phyloP scores from a whole-genome alignment of 2,329 filamentous ascomycete genomes.

The Cryphonectria carpinicola region DNA sequence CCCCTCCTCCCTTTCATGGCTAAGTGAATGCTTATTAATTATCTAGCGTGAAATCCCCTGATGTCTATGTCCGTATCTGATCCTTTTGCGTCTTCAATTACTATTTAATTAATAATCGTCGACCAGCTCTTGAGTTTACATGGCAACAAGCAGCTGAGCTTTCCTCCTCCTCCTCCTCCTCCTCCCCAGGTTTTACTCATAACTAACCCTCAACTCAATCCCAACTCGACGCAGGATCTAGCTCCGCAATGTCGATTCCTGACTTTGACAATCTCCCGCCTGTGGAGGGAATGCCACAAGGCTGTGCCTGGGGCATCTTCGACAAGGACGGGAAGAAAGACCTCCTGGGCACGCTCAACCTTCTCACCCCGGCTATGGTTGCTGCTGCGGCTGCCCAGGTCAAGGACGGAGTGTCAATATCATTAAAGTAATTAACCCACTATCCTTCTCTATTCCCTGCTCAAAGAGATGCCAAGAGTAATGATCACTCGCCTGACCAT shows the following conservation, averaged over 20 bases:
- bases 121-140: background rate
- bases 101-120: background rate
- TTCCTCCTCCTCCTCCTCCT: background rate
- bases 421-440: constrained; percentile 48
- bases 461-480: background rate
- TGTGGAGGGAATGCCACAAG: constrained; percentile 31
- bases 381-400: constrained; percentile 47
- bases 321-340: constrained; percentile 55
- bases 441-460: too few species aligned
- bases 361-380: constrained; percentile 52
- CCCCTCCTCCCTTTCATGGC: background rate
- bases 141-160: background rate
- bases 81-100: background rate
- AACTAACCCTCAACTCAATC: background rate
- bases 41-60: too few species aligned
- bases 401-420: constrained; percentile 53
- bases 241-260: constrained; percentile 7
- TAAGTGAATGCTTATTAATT: too few species aligned
- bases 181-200: background rate
- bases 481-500: constrained; percentile 5
- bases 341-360: constrained; percentile 55
- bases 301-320: constrained; percentile 52
- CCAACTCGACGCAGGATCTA: background rate
- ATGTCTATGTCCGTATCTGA: background rate
- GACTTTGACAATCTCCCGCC: constrained; percentile 32